Percentiles rank a stretch among this genome's conserved stretches.
Conservation (phyloP, 2,329 filamentous ascomycete species). For the Venturia asperata region DNA sequence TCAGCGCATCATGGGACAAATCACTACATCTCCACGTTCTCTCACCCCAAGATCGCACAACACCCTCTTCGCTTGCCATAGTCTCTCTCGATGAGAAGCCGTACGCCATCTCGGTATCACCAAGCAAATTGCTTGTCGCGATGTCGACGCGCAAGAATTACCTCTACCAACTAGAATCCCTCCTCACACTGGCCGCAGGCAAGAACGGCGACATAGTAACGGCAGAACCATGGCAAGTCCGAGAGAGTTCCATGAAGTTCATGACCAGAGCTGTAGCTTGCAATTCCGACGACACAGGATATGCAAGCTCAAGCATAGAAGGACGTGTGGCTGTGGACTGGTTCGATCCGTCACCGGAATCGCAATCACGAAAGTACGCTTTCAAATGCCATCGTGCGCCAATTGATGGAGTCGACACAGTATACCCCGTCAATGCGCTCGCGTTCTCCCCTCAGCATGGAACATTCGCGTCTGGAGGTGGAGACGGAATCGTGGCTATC, state of each 20-base stretch:
- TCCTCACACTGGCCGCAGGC: neutral
- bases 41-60: constrained; percentile 35
- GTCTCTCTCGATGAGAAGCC: constrained; percentile 77
- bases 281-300: constrained; percentile 94
- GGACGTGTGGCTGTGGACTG: constrained; percentile 94
- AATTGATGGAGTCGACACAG: constrained; percentile 64
- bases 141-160: constrained; percentile 92
- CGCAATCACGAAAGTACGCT: constrained; percentile 88
- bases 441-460: constrained; percentile 73
- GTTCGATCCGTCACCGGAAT: constrained; percentile 85
- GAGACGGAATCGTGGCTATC: constrained; percentile 82
- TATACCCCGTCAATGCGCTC: constrained; percentile 86
- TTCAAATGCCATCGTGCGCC: constrained; percentile 95
- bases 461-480: constrained; percentile 83
- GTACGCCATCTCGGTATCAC: constrained; percentile 71
- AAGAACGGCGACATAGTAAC: constrained; percentile 32
- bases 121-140: constrained; percentile 84
- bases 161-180: constrained; percentile 63
- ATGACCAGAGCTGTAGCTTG: constrained; percentile 88
- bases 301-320: constrained; percentile 87
- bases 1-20: constrained; percentile 90
- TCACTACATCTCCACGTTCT: constrained; percentile 70
- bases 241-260: constrained; percentile 92
- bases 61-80: constrained; percentile 49
- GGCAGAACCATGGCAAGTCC: constrained; percentile 80